Evolutionary conservation across 345 rosid genomes (phyloP).

Genomic region (Euphorbia peplus): DNA sequence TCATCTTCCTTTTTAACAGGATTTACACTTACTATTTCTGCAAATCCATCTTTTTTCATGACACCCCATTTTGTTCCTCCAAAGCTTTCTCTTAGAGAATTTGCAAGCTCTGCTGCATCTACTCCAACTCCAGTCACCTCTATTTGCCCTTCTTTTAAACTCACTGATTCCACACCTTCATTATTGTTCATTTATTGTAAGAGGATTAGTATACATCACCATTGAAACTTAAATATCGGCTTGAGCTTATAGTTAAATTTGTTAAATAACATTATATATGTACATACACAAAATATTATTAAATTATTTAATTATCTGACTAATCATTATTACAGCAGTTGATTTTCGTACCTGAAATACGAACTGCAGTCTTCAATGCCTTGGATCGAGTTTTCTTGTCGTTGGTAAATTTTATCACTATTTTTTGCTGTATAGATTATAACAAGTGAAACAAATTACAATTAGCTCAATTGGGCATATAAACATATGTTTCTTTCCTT

Average conservation of each 20-base stretch:
- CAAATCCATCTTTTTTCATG: constrained; percentile 10
- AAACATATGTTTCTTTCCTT: no score
- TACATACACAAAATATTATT: no score
- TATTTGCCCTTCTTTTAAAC: constrained; percentile 42
- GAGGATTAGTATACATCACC: no score
- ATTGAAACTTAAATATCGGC: no score
- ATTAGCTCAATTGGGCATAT: no score
- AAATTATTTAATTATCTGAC: no score
- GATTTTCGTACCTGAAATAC: constrained; percentile 2
- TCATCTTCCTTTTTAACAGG: constrained; percentile 3
- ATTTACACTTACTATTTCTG: constrained; percentile 37
- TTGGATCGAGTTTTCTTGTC: constrained; percentile 17
- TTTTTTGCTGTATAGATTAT: constrained; percentile 18
- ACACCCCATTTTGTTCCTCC: neutral
- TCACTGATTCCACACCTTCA: constrained; percentile 46
- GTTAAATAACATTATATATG: no score
- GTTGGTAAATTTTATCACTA: constrained; percentile 6
- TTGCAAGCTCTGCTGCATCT: constrained; percentile 29
- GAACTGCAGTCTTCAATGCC: constrained; percentile 16
- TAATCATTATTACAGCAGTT: no score
- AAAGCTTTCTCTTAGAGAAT: constrained; percentile 31
- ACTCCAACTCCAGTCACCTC: constrained; percentile 48
- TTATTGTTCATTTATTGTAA: no score
- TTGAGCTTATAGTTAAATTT: no score
- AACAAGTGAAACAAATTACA: no score